Percentiles rank a stretch among this genome's conserved stretches.
phyloP scores from a whole-genome alignment of 1,139 yeast genomes.

The Pichia sp. region DNA sequence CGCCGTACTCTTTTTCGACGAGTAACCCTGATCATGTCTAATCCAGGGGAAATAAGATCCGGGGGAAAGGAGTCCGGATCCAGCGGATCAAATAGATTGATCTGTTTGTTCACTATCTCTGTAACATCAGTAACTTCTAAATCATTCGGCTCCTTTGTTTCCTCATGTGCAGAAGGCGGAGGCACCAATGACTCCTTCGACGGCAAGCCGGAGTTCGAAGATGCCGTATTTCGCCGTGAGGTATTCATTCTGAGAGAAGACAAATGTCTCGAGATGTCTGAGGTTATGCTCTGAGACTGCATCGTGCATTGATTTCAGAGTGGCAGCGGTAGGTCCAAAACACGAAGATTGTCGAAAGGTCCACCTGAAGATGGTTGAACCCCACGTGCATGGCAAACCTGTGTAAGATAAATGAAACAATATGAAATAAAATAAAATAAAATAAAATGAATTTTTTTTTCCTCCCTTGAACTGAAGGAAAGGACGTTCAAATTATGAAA shows the following conservation, averaged over 20 bases:
- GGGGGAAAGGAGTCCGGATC: conserved; percentile 12
- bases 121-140: background rate
- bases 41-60: conserved; percentile 15
- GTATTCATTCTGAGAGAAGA: conserved; percentile 13
- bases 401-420: too few relatives aligned
- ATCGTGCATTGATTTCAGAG: conserved; percentile 1
- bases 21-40: conserved; percentile 23
- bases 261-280: conserved; percentile 11
- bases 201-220: background rate
- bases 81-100: conserved; percentile 9
- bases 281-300: conserved; percentile 8
- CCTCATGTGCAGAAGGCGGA: conserved; percentile 1
- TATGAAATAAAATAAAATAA: too few relatives aligned
- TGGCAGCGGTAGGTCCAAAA: background rate
- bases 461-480: too few relatives aligned
- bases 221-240: background rate
- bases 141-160: background rate
- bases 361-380: background rate
- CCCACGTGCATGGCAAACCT: too few relatives aligned
- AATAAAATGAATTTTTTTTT: too few relatives aligned
- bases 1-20: conserved; percentile 10
- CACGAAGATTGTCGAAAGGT: background rate
- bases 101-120: background rate
- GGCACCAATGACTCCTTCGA: background rate
- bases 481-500: too few relatives aligned